These are phyloP conservation scores for Xylaria digitata DNA, from an alignment of 2,329 filamentous ascomycete species.

Conservation along the genomic window DNA sequence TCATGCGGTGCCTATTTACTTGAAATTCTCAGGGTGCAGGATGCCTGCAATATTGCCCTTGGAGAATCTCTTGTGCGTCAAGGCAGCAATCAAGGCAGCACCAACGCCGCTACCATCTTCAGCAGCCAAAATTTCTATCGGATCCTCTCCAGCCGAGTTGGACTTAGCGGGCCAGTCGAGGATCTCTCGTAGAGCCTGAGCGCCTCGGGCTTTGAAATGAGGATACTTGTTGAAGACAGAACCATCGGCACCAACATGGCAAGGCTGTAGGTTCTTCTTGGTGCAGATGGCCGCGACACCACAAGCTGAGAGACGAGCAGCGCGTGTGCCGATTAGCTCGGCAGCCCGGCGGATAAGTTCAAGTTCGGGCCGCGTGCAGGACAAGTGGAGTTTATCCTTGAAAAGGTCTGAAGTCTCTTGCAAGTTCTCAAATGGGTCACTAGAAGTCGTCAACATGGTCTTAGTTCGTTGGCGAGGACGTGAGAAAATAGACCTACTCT, in stretches of 20 bases:
- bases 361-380: constrained; percentile 79
- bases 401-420: constrained; percentile 89
- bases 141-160: constrained; percentile 79
- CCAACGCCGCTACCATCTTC: constrained; percentile 98
- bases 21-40: constrained; percentile 72
- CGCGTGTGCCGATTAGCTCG: constrained; percentile 93
- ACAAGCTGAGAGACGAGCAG: constrained; percentile 91
- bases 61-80: constrained; percentile 73
- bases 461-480: constrained; percentile 7
- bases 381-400: constrained; percentile 77
- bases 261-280: constrained; percentile 89
- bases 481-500: constrained; percentile 66
- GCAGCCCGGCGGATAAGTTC: constrained; percentile 89
- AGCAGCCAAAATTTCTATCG: constrained; percentile 86
- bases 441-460: constrained; percentile 51
- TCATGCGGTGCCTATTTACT: constrained; percentile 46
- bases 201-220: constrained; percentile 94
- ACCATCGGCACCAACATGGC: constrained; percentile 96
- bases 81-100: constrained; percentile 87
- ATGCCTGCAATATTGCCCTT: constrained; percentile 73
- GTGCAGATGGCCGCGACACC: constrained; percentile 96
- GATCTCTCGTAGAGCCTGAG: constrained; percentile 90
- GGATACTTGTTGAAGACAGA: constrained; percentile 99
- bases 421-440: constrained; percentile 95
- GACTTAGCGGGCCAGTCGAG: constrained; percentile 88